A percentile compares a stretch with the other conserved stretches of the same genome.
Conservation (phyloP, 2,329 filamentous ascomycete species). For the Trichoderma koningiopsis region DNA sequence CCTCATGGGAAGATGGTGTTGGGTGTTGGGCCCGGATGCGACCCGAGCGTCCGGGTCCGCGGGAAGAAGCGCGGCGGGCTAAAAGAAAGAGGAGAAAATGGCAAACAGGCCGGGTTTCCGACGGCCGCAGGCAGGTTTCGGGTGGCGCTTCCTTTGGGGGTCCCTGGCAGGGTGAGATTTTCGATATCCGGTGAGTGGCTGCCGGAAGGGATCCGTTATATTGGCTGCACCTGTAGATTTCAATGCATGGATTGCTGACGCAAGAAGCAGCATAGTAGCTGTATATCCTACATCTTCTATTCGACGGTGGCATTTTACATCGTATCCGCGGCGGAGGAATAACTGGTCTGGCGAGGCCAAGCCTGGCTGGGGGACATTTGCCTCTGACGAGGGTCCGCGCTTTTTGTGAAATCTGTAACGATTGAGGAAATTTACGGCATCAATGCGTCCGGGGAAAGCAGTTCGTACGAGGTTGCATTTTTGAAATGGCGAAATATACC, state of each 20-base stretch:
- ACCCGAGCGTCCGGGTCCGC: slow-evolving; percentile 24
- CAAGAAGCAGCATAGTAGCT: background rate
- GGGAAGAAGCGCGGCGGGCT: slow-evolving; percentile 23
- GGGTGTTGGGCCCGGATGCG: background rate
- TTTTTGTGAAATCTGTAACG: background rate
- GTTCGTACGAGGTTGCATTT: background rate
- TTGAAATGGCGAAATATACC: background rate
- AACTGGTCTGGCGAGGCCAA: background rate
- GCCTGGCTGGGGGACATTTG: background rate
- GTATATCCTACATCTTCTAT: background rate
- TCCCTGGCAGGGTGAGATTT: background rate
- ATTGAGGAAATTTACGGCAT: background rate
- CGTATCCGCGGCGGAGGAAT: background rate
- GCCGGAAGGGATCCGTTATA: background rate
- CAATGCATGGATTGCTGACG: background rate
- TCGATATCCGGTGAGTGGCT: background rate
- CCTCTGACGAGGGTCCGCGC: background rate
- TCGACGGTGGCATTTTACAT: background rate
- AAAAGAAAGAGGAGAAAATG: background rate
- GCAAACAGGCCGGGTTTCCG: slow-evolving; percentile 17
- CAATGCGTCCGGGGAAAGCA: slow-evolving; percentile 14
- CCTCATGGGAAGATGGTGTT: background rate
- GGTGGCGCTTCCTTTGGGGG: background rate
- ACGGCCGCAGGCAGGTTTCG: slow-evolving; percentile 22
- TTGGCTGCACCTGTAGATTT: background rate